Evolutionary conservation across 768 basidiomycete species (phyloP), one percentile per base, ranked within the genome.

Genomic region (Boletus sp.): DNA sequence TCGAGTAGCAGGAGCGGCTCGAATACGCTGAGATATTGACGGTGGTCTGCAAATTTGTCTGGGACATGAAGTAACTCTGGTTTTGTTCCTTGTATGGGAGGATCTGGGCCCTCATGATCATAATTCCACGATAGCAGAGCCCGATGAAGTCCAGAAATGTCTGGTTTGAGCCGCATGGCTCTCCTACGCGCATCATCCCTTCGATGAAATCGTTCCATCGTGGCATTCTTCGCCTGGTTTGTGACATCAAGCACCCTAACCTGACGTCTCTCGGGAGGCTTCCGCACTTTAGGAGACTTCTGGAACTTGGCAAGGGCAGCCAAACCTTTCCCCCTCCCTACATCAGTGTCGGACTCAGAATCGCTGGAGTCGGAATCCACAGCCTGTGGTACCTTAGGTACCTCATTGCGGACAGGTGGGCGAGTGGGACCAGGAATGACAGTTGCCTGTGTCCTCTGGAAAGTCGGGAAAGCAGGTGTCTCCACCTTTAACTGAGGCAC

Each of bases 41-140:
- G 67, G 53, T 85, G 80, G 47, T 82, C 79, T 2, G 62, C 53
- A 69, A 98, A 98, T 11, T 68, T 74, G 50, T 84, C 79, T 0
- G 90, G 89, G 8, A 97, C 77, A 17, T 69, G 71, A 13, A 68
- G 47, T 30, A 78, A 63, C 1, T 66, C 47, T 5, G 75, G 60
- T 41, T 68, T 73, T 39, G 57, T 44, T 47, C 59, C 65, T 17
- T 72, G 67, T n/a, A 75, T 74, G 1, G 92, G 88, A 38, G 88
- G 91, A 37, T 78, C 70, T 35, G 82, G 68, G 21, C 86, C 83
- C 11, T 66, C 67, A 59, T 91, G 82, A 43, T 86, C 80, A 57
- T 93, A 93, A 68, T 89, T 77, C 97, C 97, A 99, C 1, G 90
- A 85, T 1, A 99, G 72, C 29, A 98, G 76, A 10, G 77, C 73